A percentile compares a stretch with the other conserved stretches of the same genome.
Conservation (phyloP, 345 rosid genomes). For the Rhizophora apiculata region DNA sequence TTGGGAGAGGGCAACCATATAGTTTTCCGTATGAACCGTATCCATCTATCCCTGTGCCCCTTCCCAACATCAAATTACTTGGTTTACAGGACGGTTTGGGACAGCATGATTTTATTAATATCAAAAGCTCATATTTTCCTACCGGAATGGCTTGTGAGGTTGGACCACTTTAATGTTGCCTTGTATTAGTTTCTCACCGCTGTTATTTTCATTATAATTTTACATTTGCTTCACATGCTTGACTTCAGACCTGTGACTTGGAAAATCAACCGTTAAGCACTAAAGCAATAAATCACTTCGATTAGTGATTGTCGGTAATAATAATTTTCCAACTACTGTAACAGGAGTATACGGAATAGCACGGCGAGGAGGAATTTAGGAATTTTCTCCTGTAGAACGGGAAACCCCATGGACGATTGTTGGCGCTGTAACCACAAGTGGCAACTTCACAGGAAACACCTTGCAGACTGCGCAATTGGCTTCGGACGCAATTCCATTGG, state of each 20-base stretch:
- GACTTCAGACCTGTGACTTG: too few species aligned
- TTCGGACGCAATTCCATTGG: constrained; percentile 28
- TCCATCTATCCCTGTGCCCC: constrained; percentile 13
- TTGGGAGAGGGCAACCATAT: constrained; percentile 1
- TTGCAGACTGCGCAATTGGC: constrained; percentile 25
- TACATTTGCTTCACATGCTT: too few species aligned
- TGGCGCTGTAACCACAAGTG: constrained; percentile 28
- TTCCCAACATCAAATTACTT: constrained; percentile 21
- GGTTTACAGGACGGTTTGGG: constrained; percentile 22
- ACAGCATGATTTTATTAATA: neutral
- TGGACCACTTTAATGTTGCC: too few species aligned
- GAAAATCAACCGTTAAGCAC: too few species aligned
- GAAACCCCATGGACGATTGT: constrained; percentile 29
- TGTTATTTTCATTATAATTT: too few species aligned
- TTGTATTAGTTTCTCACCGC: too few species aligned
- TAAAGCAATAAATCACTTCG: too few species aligned
- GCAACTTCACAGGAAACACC: constrained; percentile 22
- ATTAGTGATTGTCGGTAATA: too few species aligned
- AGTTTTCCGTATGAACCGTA: constrained; percentile 32
- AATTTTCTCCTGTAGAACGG: constrained; percentile 21
- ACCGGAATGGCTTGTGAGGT: too few species aligned
- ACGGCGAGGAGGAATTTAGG: constrained; percentile 43
- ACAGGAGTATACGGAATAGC: constrained; percentile 69
- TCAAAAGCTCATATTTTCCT: too few species aligned
- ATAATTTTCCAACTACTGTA: neutral